Conservation (phyloP, 164 flowering plant genomes). For the Stephania cephalantha region DNA sequence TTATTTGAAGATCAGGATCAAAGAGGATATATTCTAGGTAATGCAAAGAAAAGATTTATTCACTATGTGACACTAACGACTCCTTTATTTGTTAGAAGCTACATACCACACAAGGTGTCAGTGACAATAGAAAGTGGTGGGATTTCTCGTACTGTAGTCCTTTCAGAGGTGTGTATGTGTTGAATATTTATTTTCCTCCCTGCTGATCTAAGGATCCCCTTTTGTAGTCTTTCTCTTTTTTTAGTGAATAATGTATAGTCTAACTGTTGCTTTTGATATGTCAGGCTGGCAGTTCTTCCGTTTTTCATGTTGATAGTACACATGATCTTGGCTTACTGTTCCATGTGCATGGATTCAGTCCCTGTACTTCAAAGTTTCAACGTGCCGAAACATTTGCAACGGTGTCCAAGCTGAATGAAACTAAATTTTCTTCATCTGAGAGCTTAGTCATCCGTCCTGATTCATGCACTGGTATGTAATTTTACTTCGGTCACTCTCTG, state of each 20-base stretch:
- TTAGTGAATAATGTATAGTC: not conserved
- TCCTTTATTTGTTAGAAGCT: slow-evolving; percentile 67
- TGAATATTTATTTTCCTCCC: not conserved
- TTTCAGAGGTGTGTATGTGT: slow-evolving; percentile 59
- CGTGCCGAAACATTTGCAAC: slow-evolving; percentile 65
- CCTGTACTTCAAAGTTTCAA: slow-evolving; percentile 51
- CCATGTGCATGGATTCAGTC: slow-evolving; percentile 46
- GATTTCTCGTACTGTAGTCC: slow-evolving; percentile 33
- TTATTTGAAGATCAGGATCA: slow-evolving; percentile 13
- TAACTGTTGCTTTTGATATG: slow-evolving; percentile 6
- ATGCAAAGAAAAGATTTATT: slow-evolving; percentile 37
- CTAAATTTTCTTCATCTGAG: slow-evolving; percentile 59
- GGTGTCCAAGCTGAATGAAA: slow-evolving; percentile 63
- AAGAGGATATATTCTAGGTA: slow-evolving; percentile 11
- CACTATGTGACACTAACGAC: slow-evolving; percentile 57
- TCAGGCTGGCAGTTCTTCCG: slow-evolving; percentile 60
- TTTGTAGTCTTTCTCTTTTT: not conserved
- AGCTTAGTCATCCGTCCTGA: slow-evolving; percentile 47
- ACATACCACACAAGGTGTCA: slow-evolving; percentile 53
- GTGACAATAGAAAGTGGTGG: slow-evolving; percentile 68
- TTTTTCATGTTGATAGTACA: slow-evolving; percentile 74
- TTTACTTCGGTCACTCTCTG: not conserved
- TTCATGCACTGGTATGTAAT: slow-evolving; percentile 36
- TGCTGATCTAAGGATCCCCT: not conserved
- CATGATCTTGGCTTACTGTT: slow-evolving; percentile 69